Evolutionary conservation across 2,329 filamentous ascomycete species (phyloP), one percentile per base, ranked within the genome.

Genomic region (Didymella sp.): DNA sequence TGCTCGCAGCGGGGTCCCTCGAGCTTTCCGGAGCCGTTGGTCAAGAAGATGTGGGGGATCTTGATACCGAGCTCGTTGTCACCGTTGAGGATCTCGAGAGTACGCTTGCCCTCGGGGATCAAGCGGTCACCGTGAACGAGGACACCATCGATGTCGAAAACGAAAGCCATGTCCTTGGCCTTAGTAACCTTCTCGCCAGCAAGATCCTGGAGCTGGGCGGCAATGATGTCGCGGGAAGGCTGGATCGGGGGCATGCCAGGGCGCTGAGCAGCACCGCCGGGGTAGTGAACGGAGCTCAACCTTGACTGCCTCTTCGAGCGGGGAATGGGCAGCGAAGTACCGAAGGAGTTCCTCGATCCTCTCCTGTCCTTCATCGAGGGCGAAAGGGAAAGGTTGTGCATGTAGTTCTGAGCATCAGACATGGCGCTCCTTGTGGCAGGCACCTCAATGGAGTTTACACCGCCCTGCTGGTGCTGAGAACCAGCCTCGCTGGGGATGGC

Each of bases 131-230:
- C 88, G 76, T 90, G 88, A 54, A 90, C 88, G 22, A 91, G 81
- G 56, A 92, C 89, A 79, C 89, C 89, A 68, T 92, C 86, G 60
- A 88, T 88, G 74, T 92, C 90, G 71, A 92, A 93, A 68, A 88
- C 89, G 63, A 92, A 92, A 6, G 88, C 87, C 88, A 92, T 91
- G 79, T 91, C 87, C 82, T 91, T 91, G 56, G 88, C 89, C 56
- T 84, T 83, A 27, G 78, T 78, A 15, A 89, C 88, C 79, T 89
- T 90, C 66, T 87, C 84, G 54, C 82, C 76, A 65, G 84, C 81
- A 62, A 91, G 80, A 61, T 87, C 85, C 77, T 92, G 89, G 19
- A 90, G 81, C 76, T 90, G 88, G 3, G 87, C 85, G 33, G 86
- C 87, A 59, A 91, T 79, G 59, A 91, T 85, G 46, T 90, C 87